Evolutionary conservation across 306 rosid genomes (phyloP).

Genomic region (Pterocarpus santalinus): DNA sequence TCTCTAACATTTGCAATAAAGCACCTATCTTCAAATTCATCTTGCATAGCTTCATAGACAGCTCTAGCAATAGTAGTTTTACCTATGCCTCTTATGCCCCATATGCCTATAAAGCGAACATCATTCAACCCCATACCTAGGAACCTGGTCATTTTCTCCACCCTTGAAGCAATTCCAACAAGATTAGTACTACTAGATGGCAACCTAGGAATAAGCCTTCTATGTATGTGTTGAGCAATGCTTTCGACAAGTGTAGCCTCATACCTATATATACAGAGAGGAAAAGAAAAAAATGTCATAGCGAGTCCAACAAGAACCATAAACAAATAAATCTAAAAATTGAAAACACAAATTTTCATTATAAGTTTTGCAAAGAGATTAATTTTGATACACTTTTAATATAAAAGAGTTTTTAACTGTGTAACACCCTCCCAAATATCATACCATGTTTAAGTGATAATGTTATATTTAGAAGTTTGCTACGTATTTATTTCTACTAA

Average conservation of each 20-base stretch:
- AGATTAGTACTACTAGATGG: conserved; percentile 8
- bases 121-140: conserved; percentile 18
- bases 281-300: neutral
- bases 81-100: conserved; percentile 54
- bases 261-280: conserved; percentile 27
- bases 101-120: conserved; percentile 54
- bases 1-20: conserved; percentile 49
- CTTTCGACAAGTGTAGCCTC: conserved; percentile 47
- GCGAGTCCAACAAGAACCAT: no score
- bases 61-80: conserved; percentile 51
- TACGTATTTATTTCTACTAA: no score
- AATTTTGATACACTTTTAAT: no score
- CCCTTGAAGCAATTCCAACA: conserved; percentile 50
- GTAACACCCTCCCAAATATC: no score
- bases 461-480: no score
- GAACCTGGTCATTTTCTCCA: neutral
- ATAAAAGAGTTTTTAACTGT: no score
- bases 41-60: conserved; percentile 42
- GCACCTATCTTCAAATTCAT: conserved; percentile 28
- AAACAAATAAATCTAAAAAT: no score
- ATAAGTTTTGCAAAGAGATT: no score
- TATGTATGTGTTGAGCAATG: conserved; percentile 28
- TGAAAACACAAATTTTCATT: no score
- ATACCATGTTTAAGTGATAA: no score
- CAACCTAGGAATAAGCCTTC: conserved; percentile 38